phyloP scores from a whole-genome alignment of 78 protist genomes.

The Creolimax fragrantissima region DNA sequence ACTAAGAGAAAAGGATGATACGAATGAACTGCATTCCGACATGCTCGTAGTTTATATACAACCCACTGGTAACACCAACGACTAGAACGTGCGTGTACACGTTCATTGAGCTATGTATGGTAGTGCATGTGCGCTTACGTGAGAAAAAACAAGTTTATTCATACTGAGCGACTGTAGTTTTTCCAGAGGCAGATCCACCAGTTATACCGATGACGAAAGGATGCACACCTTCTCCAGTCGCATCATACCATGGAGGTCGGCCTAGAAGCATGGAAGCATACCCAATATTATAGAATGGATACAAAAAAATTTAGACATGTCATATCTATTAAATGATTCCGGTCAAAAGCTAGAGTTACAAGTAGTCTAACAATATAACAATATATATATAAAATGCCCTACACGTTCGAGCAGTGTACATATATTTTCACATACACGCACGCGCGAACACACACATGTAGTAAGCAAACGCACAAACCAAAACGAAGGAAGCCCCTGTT shows the following conservation, averaged over 20 bases:
- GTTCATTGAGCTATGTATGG: too few species aligned
- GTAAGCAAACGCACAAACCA: neutral
- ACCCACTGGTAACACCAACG: too few species aligned
- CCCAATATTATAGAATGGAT: neutral
- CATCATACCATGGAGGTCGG: constrained; percentile 33
- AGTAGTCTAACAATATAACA: neutral
- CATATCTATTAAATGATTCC: neutral
- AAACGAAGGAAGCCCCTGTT: neutral
- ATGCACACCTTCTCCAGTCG: neutral
- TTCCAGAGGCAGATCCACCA: constrained; percentile 30
- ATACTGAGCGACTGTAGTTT: constrained; percentile 19
- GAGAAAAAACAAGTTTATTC: too few species aligned
- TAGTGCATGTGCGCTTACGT: too few species aligned
- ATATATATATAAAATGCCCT: neutral
- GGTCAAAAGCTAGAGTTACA: neutral
- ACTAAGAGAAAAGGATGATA: too few species aligned
- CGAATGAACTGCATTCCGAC: too few species aligned
- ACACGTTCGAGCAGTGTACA: neutral
- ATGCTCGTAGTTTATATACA: too few species aligned
- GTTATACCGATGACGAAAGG: constrained; percentile 10
- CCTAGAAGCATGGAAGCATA: neutral
- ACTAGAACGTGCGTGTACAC: too few species aligned
- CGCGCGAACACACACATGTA: neutral
- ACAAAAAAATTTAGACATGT: neutral
- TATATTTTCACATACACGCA: neutral